Evolutionary conservation across 1,139 yeast species (phyloP), one percentile per base, ranked within the genome.

Genomic region (Hansenula sp.): DNA sequence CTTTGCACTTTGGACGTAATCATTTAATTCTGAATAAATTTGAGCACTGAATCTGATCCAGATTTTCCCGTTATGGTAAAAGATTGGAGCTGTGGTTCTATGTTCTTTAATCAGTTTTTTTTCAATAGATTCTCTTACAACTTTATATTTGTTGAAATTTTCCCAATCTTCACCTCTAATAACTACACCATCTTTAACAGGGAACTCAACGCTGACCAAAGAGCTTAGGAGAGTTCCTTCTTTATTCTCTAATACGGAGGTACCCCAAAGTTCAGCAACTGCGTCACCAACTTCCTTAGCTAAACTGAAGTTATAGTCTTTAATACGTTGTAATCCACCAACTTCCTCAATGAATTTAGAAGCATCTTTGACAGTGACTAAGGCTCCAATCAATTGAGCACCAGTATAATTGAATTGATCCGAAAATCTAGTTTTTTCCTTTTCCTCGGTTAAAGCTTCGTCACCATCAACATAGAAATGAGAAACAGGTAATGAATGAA

Each of bases 401-500:
- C 77, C 79, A 6, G 47, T 49, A 46, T 67, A 71, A 24, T 52
- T 48, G 53, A 76, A 76, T 45, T 45, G 48, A 29, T 45, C 71
- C 27, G 68, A 52, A 38, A 76, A 66, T 30, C 70, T 55, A 28
- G 64, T 61, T n/a, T 53, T 55, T 29, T 61, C 62, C 21, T 53
- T 58, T 15, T 54, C 61, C 11, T 49, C 53, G 9, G 54, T 36
- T n/a, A 67, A 56, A 11, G 39, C 48, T 1, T 51, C 55, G 31
- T 58, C 57, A 15, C 57, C 59, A 39, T 61, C 65, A 15, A 67
- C 50, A 50, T 71, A 78, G 9, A 66, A 61, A 47, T 71, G 76
- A 38, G 84, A 76, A 11, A 84, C 65, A 1, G 91, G 89, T 47
- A 80, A 53, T 0, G 87, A 73, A 48, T 82, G 84, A 46, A 84